phyloP scores from a whole-genome alignment of 2,329 filamentous ascomycete genomes.

The Sphaerulina musiva region DNA sequence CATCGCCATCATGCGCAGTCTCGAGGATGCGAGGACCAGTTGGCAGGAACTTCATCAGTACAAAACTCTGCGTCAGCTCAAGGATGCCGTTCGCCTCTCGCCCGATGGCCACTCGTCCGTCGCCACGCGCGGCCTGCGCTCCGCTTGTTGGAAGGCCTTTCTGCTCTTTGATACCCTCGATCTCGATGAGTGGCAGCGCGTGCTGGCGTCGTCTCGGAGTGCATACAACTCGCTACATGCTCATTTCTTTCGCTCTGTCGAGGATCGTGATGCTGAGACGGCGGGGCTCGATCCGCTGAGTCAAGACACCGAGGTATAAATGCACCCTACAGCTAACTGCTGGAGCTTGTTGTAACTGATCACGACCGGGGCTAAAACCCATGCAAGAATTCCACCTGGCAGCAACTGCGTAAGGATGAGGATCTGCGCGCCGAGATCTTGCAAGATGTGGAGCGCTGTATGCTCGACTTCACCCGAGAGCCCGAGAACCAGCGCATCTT shows the following conservation, averaged over 20 bases:
- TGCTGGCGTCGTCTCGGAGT: conserved; percentile 60
- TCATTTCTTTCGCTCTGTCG: conserved; percentile 73
- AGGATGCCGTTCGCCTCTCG: conserved; percentile 27
- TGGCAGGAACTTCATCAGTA: conserved; percentile 32
- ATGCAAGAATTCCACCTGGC: conserved; percentile 74
- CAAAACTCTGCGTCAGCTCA: conserved; percentile 28
- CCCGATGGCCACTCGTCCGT: conserved; percentile 16
- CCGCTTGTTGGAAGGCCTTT: conserved; percentile 90
- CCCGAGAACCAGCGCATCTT: conserved; percentile 71
- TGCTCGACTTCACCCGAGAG: conserved; percentile 73
- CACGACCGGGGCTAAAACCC: conserved; percentile 39
- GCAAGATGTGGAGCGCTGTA: conserved; percentile 80
- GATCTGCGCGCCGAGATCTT: conserved; percentile 77
- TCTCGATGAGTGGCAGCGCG: conserved; percentile 60
- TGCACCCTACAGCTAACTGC: conserved; percentile 9
- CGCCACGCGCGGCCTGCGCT: conserved; percentile 57
- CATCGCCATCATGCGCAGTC: conserved; percentile 28
- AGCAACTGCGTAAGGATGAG: conserved; percentile 78
- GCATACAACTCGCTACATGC: conserved; percentile 67
- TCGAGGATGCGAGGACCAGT: conserved; percentile 28
- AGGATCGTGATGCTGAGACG: conserved; percentile 73
- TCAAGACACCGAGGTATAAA: conserved; percentile 63
- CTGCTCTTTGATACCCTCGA: conserved; percentile 66
- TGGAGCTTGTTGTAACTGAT: conserved; percentile 11
- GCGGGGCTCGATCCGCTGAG: conserved; percentile 74